These are phyloP conservation scores for Leccinum boreale DNA, from an alignment of 768 basidiomycete species.

Conservation along the genomic window DNA sequence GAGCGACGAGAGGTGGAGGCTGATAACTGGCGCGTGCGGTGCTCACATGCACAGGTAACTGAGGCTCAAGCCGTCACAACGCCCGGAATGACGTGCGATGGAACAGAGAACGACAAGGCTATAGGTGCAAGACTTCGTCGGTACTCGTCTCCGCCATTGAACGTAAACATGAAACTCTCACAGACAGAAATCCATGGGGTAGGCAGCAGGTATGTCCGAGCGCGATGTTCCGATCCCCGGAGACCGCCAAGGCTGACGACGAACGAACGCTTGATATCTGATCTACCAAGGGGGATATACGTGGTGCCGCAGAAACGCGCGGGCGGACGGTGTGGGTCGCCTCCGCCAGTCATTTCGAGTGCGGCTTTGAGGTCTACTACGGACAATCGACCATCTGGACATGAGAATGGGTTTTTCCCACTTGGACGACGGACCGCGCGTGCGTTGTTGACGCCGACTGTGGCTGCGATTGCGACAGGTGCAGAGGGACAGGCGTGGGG, in stretches of 20 bases:
- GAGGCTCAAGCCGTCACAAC: not conserved
- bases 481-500: constrained; percentile 6
- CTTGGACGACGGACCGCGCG: constrained; percentile 2
- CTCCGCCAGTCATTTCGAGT: not conserved
- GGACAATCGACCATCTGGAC: not conserved
- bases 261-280: not conserved
- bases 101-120: not conserved
- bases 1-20: constrained; percentile 5
- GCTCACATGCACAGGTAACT: not conserved
- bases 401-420: constrained; percentile 5
- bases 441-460: constrained; percentile 6
- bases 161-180: not conserved
- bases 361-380: not conserved
- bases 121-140: not conserved
- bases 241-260: not conserved
- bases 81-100: not conserved
- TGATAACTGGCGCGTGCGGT: constrained; percentile 13
- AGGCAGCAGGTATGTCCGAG: not conserved
- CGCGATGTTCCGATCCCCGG: no score
- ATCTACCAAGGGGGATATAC: constrained; percentile 4
- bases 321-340: not conserved
- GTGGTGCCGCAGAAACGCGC: constrained; percentile 21
- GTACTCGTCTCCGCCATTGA: constrained; percentile 2
- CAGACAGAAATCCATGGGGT: not conserved
- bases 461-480: not conserved